Evolutionary conservation across 75 land plant species (phyloP).

Genomic region (Selaginella moellendorffii): DNA sequence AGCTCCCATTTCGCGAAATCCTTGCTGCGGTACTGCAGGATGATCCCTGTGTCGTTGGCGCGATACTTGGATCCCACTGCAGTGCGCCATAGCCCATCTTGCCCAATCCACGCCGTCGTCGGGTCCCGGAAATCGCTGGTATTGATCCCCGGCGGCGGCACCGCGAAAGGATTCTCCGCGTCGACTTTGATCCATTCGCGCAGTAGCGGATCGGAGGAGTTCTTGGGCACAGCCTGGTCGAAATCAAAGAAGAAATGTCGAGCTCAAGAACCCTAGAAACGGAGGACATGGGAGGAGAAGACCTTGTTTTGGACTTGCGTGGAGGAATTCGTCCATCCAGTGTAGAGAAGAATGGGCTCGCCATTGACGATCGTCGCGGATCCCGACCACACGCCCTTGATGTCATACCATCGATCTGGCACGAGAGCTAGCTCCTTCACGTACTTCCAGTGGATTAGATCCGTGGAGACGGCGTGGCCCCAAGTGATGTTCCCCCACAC

Average conservation of each 20-base stretch:
- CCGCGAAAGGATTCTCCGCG: conserved; percentile 39
- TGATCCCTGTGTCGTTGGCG: conserved; percentile 27
- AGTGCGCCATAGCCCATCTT: conserved; percentile 37
- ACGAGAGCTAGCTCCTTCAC: conserved; percentile 6
- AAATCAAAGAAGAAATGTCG: too few species aligned
- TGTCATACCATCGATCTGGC: conserved; percentile 22
- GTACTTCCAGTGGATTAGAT: not conserved
- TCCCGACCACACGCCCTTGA: conserved; percentile 10
- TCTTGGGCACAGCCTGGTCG: conserved; percentile 31
- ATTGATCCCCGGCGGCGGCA: conserved; percentile 23
- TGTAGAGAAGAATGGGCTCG: conserved; percentile 12
- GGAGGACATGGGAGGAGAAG: too few species aligned
- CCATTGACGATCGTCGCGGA: conserved; percentile 4
- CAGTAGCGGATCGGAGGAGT: conserved; percentile 45
- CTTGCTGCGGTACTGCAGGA: conserved; percentile 33
- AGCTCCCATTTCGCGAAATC: conserved; percentile 40
- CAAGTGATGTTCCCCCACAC: conserved; percentile 1
- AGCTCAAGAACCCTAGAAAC: too few species aligned
- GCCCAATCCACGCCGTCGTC: conserved; percentile 51
- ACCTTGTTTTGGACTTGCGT: not conserved
- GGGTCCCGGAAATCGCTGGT: conserved; percentile 53
- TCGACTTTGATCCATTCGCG: conserved; percentile 40
- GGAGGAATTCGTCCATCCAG: conserved; percentile 17
- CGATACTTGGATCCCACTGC: conserved; percentile 27
- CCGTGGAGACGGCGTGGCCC: conserved; percentile 1